These are phyloP conservation scores for Euphorbia tirucalli DNA, from an alignment of 345 rosid genomes.

Conservation along the genomic window DNA sequence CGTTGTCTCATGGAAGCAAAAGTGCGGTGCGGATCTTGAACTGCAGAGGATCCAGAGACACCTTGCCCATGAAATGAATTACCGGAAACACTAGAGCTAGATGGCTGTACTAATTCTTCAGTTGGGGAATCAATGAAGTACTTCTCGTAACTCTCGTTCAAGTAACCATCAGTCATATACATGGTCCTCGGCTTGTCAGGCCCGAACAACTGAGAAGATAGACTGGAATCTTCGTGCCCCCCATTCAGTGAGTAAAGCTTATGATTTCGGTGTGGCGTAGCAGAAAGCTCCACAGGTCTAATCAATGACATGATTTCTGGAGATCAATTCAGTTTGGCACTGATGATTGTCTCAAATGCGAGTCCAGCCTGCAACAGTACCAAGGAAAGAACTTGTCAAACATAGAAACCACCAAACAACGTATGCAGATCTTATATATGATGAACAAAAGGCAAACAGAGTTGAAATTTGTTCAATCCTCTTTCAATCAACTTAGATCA, in stretches of 20 bases:
- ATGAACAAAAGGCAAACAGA: not conserved
- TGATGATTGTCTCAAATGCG: constrained; percentile 8
- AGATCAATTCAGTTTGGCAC: constrained; percentile 19
- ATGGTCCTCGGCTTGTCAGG: constrained; percentile 53
- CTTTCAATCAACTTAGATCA: not conserved
- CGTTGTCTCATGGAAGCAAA: constrained; percentile 24
- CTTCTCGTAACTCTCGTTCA: constrained; percentile 71
- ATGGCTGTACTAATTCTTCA: constrained; percentile 50
- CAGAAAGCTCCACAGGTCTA: constrained; percentile 58
- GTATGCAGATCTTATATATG: not conserved
- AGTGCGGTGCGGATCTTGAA: constrained; percentile 38
- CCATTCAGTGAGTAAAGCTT: constrained; percentile 56
- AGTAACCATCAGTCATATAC: constrained; percentile 55
- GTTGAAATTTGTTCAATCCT: not conserved
- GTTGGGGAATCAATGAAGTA: constrained; percentile 72
- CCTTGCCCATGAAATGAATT: constrained; percentile 43
- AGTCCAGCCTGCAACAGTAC: constrained; percentile 26
- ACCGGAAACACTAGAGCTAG: constrained; percentile 55
- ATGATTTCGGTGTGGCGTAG: constrained; percentile 48
- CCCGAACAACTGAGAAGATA: constrained; percentile 41
- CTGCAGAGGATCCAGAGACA: constrained; percentile 47
- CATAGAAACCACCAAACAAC: not conserved
- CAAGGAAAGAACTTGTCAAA: not conserved
- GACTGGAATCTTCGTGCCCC: constrained; percentile 37
- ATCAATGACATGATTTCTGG: constrained; percentile 57